phyloP scores from a whole-genome alignment of 2,329 filamentous ascomycete genomes.

The Aspergillus sp. region DNA sequence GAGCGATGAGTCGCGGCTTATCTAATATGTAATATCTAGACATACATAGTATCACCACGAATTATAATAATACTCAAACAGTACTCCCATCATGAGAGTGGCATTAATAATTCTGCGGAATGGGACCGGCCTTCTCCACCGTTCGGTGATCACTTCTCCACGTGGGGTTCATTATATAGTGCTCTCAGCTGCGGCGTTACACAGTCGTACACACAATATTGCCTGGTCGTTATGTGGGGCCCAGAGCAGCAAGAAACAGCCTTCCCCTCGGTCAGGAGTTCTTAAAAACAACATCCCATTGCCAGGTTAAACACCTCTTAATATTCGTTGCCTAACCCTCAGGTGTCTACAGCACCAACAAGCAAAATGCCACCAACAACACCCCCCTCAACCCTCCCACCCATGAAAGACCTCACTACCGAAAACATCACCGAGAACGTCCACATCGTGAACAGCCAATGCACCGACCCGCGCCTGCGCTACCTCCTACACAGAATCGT shows the following conservation, averaged over 20 bases:
- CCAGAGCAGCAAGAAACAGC: too few species aligned
- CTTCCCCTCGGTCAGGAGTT: not conserved
- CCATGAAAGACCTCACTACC: constrained; percentile 69
- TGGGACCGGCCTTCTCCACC: too few species aligned
- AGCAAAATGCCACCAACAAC: constrained; percentile 21
- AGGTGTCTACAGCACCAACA: not conserved
- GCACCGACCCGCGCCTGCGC: constrained; percentile 63
- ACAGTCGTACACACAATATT: too few species aligned
- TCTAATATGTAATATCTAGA: not conserved
- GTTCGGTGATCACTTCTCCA: too few species aligned
- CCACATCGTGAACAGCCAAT: constrained; percentile 71
- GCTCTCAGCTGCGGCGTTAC: too few species aligned
- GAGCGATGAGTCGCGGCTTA: not conserved
- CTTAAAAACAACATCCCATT: not conserved
- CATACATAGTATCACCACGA: not conserved
- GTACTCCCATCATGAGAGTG: too few species aligned
- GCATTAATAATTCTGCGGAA: too few species aligned
- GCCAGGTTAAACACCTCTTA: not conserved
- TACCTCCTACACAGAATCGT: constrained; percentile 74
- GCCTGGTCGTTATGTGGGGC: too few species aligned
- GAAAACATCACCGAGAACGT: constrained; percentile 80
- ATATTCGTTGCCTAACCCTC: not conserved
- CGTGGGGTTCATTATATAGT: too few species aligned
- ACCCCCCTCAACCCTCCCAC: constrained; percentile 27
- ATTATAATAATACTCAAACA: too few species aligned